Conservation (phyloP, 208 protist species). For the Leishmania amazonensis region DNA sequence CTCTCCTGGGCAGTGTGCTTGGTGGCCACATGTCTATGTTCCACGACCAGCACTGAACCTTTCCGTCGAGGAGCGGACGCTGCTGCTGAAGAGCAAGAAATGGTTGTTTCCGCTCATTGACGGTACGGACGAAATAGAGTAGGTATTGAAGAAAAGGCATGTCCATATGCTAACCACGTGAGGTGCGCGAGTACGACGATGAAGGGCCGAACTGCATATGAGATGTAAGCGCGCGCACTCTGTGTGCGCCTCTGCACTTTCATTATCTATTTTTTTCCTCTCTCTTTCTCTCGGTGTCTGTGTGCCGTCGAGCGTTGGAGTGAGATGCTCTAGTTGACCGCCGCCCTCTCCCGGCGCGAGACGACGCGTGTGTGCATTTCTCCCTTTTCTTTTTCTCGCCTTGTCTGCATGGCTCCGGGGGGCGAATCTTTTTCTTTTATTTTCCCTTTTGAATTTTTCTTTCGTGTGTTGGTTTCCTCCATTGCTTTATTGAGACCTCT, state of each 20-base stretch:
- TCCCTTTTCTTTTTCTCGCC: neutral
- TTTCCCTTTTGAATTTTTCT: neutral
- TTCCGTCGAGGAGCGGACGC: constrained; percentile 28
- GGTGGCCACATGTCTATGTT: neutral
- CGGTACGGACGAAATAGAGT: constrained; percentile 22
- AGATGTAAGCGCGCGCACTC: neutral
- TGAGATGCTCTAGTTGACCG: neutral
- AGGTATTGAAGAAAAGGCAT: neutral
- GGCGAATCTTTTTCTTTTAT: neutral
- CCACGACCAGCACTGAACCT: constrained; percentile 12
- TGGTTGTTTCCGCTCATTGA: constrained; percentile 33
- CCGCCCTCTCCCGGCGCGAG: neutral
- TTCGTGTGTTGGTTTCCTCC: too few species aligned
- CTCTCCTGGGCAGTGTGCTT: neutral
- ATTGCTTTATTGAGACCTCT: too few species aligned
- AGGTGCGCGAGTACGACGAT: neutral
- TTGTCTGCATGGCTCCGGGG: too few species aligned
- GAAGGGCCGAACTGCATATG: neutral
- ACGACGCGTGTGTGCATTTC: neutral
- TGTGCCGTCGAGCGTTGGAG: neutral
- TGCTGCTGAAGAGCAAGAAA: constrained; percentile 21
- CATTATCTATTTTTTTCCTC: neutral
- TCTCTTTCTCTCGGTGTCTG: neutral
- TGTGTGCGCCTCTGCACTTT: neutral
- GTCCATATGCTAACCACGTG: neutral